A percentile compares a stretch with the other conserved stretches of the same genome.
Evolutionary conservation across 768 basidiomycete genomes (phyloP).

Genomic region (Tulasnella sp.): DNA sequence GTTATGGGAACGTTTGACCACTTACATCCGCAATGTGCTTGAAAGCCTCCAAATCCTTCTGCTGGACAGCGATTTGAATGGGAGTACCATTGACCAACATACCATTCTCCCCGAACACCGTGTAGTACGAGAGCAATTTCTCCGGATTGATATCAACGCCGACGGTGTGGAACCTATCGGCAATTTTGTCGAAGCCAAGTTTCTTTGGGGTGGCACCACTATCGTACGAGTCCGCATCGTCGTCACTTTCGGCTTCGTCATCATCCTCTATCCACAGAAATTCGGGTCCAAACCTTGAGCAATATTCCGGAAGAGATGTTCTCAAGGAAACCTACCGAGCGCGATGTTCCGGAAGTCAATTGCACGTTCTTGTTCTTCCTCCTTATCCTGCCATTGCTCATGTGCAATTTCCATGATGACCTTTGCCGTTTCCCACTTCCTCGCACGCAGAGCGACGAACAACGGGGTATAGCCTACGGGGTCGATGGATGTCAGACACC

Average conservation of each 20-base stretch:
- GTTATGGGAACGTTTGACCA: too few relatives aligned
- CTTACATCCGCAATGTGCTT: conserved; percentile 5
- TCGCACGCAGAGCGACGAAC: conserved; percentile 35
- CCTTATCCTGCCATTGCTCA: conserved; percentile 37
- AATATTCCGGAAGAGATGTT: too few relatives aligned
- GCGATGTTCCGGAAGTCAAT: too few relatives aligned
- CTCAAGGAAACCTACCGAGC: too few relatives aligned
- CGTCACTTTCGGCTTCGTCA: conserved; percentile 33
- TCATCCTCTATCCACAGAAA: conserved; percentile 1
- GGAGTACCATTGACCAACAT: conserved; percentile 29
- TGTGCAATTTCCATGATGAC: conserved; percentile 44
- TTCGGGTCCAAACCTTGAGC: too few relatives aligned
- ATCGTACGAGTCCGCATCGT: conserved; percentile 25
- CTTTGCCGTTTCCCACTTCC: conserved; percentile 46
- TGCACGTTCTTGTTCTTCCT: conserved; percentile 21
- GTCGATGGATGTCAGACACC: not conserved
- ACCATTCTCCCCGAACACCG: conserved; percentile 19
- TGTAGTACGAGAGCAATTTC: conserved; percentile 26
- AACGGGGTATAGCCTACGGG: conserved; percentile 32
- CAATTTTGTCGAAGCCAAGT: conserved; percentile 42
- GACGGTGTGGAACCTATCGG: conserved; percentile 36
- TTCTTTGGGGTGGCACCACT: conserved; percentile 21
- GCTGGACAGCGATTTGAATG: not conserved
- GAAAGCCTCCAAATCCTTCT: conserved; percentile 1
- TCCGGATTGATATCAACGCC: conserved; percentile 32